phyloP scores from a whole-genome alignment of 1,139 yeast species.

The Candida buenavistaensis region DNA sequence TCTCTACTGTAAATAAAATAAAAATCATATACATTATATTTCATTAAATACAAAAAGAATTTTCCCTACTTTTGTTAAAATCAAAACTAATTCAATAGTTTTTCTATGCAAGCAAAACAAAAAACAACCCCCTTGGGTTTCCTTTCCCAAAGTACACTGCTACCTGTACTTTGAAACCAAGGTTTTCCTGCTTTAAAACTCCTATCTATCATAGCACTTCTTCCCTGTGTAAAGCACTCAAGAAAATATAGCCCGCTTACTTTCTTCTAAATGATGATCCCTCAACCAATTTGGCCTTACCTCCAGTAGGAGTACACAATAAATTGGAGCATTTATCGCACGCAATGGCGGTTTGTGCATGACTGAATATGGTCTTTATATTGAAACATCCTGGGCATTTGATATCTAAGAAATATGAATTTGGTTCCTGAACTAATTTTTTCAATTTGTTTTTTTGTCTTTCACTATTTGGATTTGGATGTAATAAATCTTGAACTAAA shows the following conservation, averaged over 20 bases:
- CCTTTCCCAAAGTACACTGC: constrained; percentile 6
- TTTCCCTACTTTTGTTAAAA: too few species aligned
- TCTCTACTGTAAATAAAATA: background rate
- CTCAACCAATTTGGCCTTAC: constrained; percentile 99
- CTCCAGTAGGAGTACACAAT: constrained; percentile 99
- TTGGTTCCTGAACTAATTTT: constrained; percentile 95
- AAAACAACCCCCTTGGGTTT: background rate
- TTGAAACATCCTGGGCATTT: constrained; percentile 99
- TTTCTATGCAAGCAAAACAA: too few species aligned
- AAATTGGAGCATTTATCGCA: constrained; percentile 99
- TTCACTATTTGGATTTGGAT: constrained; percentile 97
- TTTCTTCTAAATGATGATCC: constrained; percentile 99
- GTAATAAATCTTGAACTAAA: constrained; percentile 95
- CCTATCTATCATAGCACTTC: constrained; percentile 7
- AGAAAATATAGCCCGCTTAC: constrained; percentile 47
- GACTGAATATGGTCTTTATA: constrained; percentile 99
- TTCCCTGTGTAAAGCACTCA: constrained; percentile 6
- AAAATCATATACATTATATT: too few species aligned
- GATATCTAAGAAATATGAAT: constrained; percentile 99
- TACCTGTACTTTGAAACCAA: constrained; percentile 3
- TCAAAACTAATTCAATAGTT: too few species aligned
- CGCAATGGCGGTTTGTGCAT: constrained; percentile 99
- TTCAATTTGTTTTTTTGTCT: constrained; percentile 96
- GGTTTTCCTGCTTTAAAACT: too few species aligned
- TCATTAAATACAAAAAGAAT: constrained; percentile 1